Conservation (phyloP, 176 grass and related monocot species). For the Otatea glauca region DNA sequence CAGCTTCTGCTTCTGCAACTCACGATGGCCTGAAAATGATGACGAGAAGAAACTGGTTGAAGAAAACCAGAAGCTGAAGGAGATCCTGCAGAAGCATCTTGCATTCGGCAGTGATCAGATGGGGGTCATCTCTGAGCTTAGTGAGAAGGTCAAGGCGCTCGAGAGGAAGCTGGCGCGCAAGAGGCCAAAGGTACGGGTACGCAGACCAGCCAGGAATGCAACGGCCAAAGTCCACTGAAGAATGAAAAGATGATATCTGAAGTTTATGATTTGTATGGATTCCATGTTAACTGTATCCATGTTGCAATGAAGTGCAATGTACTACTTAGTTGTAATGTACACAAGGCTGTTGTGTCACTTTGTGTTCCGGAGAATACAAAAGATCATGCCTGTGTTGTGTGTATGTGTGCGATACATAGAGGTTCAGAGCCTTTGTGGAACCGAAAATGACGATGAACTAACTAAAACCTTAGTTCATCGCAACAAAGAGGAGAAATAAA, state of each 20-base stretch:
- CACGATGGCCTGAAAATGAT: background rate
- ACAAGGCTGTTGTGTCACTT: background rate
- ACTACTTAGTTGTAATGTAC: background rate
- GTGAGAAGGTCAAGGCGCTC: conserved; percentile 64
- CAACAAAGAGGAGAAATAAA: too few species aligned
- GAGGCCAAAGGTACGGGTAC: conserved; percentile 52
- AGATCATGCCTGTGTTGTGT: background rate
- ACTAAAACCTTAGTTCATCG: too few species aligned
- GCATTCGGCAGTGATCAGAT: conserved; percentile 56
- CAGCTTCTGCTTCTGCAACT: background rate
- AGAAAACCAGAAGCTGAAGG: conserved; percentile 71
- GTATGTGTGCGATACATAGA: background rate
- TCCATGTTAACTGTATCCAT: background rate
- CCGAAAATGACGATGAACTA: too few species aligned
- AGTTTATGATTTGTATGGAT: conserved; percentile 7
- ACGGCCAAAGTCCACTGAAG: conserved; percentile 25
- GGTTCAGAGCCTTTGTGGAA: background rate
- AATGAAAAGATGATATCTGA: background rate
- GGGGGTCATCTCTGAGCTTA: conserved; percentile 57
- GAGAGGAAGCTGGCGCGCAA: conserved; percentile 55
- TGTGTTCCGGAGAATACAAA: background rate
- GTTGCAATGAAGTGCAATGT: conserved; percentile 14
- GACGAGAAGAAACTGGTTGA: conserved; percentile 50
- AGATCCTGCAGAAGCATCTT: conserved; percentile 65
- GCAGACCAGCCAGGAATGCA: conserved; percentile 30